Evolutionary conservation across 805 yeast species (phyloP), one percentile per base, ranked within the genome.

Genomic region (Candida silvicultrix): DNA sequence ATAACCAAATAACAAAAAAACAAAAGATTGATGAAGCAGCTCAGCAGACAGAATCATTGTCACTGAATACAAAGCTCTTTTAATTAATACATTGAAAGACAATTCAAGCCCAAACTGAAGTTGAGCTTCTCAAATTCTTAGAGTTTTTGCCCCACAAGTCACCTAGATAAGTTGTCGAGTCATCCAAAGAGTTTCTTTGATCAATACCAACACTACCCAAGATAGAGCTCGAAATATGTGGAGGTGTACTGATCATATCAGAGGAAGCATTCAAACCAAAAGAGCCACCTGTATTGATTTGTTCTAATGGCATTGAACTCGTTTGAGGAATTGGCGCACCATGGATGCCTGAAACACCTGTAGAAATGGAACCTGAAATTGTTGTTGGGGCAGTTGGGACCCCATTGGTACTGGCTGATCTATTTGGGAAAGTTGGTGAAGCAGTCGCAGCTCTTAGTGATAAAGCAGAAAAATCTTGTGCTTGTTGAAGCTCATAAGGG

Each of bases 51-150:
- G n/a, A n/a, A n/a, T n/a, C n/a, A n/a, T n/a, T n/a, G n/a, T n/a
- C n/a, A n/a, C n/a, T n/a, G n/a, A n/a, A n/a, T n/a, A n/a, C n/a
- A n/a, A n/a, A n/a, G n/a, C n/a, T n/a, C n/a, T n/a, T n/a, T n/a
- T n/a, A n/a, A n/a, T n/a, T n/a, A n/a, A n/a, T n/a, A n/a, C n/a
- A n/a, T n/a, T n/a, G 12, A 31, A 4, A 9, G 8, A 2, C 14
- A 5, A 16, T 35, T 50, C 46, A 59, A 3, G 62, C 64, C 64
- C 64, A 59, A 21, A 59, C 63, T 10, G 63, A 59, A 2, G 59
- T 37, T 11, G 61, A 55, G 39, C 41, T 51, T 44, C 56, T 53
- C 28, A 51, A 39, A 11, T 51, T 42, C 35, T 53, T 55, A 1
- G 58, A 49, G 12, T 10, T 10, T 32, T 45, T 50, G 2, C 59